These are phyloP conservation scores for Lactarius quietus DNA, from an alignment of 768 basidiomycete genomes.

Conservation along the genomic window DNA sequence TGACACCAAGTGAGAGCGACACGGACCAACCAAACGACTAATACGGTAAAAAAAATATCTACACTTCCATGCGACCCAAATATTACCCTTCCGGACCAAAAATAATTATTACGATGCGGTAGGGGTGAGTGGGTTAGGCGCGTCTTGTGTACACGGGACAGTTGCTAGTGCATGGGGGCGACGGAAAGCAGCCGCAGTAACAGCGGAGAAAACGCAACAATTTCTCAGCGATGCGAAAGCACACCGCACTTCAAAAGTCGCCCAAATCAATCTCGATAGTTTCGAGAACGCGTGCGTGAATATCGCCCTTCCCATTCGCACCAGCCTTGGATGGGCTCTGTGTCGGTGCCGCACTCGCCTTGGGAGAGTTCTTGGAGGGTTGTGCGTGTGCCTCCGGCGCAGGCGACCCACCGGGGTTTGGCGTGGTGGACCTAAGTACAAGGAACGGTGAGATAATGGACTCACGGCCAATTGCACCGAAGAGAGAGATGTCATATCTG, in stretches of 20 bases:
- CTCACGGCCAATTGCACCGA: background rate
- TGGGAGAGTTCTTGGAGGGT: conserved; percentile 37
- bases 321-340: conserved; percentile 29
- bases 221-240: no score
- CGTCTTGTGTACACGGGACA: background rate
- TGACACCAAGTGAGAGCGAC: conserved; percentile 11
- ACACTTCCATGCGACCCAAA: background rate
- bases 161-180: background rate
- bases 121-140: background rate
- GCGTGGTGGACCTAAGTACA: conserved; percentile 39
- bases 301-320: conserved; percentile 40
- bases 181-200: conserved; percentile 1
- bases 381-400: conserved; percentile 22
- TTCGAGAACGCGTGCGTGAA: conserved; percentile 59
- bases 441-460: conserved; percentile 15
- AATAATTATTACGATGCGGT: background rate
- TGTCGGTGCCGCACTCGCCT: conserved; percentile 22
- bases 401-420: conserved; percentile 35
- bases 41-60: conserved; percentile 15
- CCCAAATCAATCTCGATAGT: conserved; percentile 74
- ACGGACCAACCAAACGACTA: conserved; percentile 11
- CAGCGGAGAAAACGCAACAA: background rate
- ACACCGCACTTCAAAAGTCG: conserved; percentile 51
- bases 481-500: conserved; percentile 27
- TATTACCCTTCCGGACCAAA: background rate